Conservation (phyloP, 1,284 basidiomycete species). For the Naganishia albida region DNA sequence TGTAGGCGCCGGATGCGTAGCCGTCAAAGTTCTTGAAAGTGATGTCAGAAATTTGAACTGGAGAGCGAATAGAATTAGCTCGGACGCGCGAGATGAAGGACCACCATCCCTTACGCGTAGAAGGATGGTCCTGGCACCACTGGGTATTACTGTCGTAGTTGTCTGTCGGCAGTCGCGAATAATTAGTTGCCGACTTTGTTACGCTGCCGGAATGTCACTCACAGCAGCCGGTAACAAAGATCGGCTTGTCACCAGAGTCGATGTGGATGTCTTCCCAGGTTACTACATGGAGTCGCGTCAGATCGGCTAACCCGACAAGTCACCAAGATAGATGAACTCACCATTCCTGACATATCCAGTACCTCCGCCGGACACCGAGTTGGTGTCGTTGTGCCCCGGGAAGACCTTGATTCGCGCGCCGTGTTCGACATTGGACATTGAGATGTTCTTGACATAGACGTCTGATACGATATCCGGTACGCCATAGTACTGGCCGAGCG, state of each 20-base stretch:
- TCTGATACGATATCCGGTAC: slow-evolving; percentile 66
- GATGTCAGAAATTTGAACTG: slow-evolving; percentile 57
- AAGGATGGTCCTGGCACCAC: slow-evolving; percentile 36
- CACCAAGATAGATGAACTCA: slow-evolving; percentile 37
- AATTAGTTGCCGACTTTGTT: neutral
- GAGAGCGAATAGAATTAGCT: slow-evolving; percentile 60
- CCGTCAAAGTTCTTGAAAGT: slow-evolving; percentile 60
- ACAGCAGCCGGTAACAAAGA: slow-evolving; percentile 63
- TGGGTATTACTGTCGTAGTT: slow-evolving; percentile 31
- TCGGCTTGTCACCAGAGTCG: slow-evolving; percentile 59
- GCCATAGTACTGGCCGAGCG: slow-evolving; percentile 62
- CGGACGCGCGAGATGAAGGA: slow-evolving; percentile 41
- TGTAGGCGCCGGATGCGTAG: slow-evolving; percentile 57
- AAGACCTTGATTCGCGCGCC: slow-evolving; percentile 70
- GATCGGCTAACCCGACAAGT: neutral
- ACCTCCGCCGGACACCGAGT: slow-evolving; percentile 59
- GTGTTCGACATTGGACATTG: slow-evolving; percentile 64
- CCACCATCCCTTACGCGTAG: slow-evolving; percentile 32
- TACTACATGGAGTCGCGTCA: neutral
- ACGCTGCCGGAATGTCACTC: slow-evolving; percentile 47
- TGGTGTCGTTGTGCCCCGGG: slow-evolving; percentile 56
- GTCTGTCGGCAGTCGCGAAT: neutral
- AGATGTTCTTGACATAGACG: slow-evolving; percentile 61
- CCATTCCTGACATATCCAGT: slow-evolving; percentile 62
- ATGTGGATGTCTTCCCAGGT: slow-evolving; percentile 25